Conservation (phyloP, 2,329 filamentous ascomycete species). For the Phialophora macrospora region DNA sequence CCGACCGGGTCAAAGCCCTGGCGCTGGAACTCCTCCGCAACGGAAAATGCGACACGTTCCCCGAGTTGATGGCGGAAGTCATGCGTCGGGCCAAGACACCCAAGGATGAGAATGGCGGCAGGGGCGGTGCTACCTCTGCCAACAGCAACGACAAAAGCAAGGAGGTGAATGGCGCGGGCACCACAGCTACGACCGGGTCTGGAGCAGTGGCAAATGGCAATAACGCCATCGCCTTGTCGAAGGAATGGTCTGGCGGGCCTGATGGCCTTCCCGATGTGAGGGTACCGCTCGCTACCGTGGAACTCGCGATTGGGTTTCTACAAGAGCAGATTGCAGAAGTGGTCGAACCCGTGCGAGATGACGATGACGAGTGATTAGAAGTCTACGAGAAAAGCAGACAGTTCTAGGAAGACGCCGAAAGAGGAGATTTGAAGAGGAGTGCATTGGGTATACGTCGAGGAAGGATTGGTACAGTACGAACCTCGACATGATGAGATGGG, state of each 20-base stretch:
- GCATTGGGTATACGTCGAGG: neutral
- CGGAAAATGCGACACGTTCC: conserved; percentile 61
- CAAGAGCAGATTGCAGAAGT: conserved; percentile 59
- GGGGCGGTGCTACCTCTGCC: conserved; percentile 38
- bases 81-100: conserved; percentile 51
- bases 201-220: conserved; percentile 27
- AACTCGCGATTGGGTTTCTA: conserved; percentile 57
- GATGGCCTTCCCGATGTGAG: conserved; percentile 50
- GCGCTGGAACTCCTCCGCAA: conserved; percentile 62
- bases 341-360: conserved; percentile 54
- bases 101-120: conserved; percentile 41
- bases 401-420: neutral
- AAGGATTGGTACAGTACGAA: neutral
- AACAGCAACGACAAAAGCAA: conserved; percentile 29
- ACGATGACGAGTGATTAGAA: conserved; percentile 36
- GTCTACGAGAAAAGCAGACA: neutral
- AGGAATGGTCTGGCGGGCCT: conserved; percentile 46
- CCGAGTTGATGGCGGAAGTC: conserved; percentile 61
- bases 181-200: neutral
- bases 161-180: conserved; percentile 17
- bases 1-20: conserved; percentile 59
- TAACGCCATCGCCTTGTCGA: conserved; percentile 42
- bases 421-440: neutral
- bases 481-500: neutral
- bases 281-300: conserved; percentile 56